Percentiles rank a stretch among this genome's conserved stretches.
Evolutionary conservation across 495 filamentous ascomycete genomes (phyloP).

Genomic region (Parmelia sp.): DNA sequence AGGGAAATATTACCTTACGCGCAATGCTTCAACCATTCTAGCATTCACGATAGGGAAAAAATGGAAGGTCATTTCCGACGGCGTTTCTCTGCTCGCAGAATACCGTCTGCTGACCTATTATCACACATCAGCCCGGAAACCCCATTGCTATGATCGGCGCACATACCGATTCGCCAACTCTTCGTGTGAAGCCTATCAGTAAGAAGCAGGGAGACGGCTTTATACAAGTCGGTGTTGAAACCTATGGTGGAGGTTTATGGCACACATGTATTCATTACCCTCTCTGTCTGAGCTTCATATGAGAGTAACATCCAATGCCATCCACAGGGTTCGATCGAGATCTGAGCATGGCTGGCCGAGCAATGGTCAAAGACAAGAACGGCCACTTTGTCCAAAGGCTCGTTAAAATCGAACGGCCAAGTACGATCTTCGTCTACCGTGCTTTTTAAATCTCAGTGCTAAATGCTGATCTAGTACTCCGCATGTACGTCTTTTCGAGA

Average conservation of each 20-base stretch:
- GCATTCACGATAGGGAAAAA: constrained; percentile 89
- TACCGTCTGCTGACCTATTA: background rate
- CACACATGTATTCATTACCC: constrained; percentile 46
- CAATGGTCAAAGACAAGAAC: constrained; percentile 66
- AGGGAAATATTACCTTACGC: constrained; percentile 92
- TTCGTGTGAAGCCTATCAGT: constrained; percentile 89
- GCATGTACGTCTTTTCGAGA: constrained; percentile 43
- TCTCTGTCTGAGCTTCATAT: background rate
- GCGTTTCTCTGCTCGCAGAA: background rate
- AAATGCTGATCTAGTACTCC: constrained; percentile 49
- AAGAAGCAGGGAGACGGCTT: constrained; percentile 85
- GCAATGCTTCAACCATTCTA: constrained; percentile 88
- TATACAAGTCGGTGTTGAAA: constrained; percentile 91
- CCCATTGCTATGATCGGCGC: constrained; percentile 92
- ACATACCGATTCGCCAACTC: constrained; percentile 88
- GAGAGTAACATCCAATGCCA: background rate
- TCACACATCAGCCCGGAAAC: constrained; percentile 65
- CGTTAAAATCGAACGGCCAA: constrained; percentile 83
- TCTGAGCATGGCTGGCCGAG: constrained; percentile 82
- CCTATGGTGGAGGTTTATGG: constrained; percentile 83
- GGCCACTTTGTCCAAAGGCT: constrained; percentile 77
- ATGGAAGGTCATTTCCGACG: constrained; percentile 56
- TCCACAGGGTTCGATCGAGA: constrained; percentile 84
- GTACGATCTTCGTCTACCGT: constrained; percentile 31
- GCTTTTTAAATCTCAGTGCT: background rate